Conservation (phyloP, 1,139 yeast species). For the Sugiyamaella grinbergsii region DNA sequence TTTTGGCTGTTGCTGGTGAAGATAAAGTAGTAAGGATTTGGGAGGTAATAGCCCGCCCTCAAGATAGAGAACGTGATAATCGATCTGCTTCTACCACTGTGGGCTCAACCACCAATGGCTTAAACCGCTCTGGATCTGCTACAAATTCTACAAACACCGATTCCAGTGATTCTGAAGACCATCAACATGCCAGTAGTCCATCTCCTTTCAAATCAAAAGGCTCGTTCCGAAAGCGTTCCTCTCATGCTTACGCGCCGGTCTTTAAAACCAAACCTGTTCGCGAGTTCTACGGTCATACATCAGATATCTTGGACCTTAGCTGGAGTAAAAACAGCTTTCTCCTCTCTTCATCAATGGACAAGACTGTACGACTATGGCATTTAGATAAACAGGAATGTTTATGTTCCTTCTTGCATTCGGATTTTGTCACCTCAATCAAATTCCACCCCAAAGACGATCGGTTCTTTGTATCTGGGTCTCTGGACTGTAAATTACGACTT, state of each 20-base stretch:
- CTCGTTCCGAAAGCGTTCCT: conserved; percentile 11
- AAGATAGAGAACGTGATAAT: conserved; percentile 29
- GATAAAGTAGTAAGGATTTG: conserved; percentile 69
- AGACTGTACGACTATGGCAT: conserved; percentile 84
- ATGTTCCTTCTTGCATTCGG: conserved; percentile 69
- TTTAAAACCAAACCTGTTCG: conserved; percentile 70
- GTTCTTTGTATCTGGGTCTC: conserved; percentile 79
- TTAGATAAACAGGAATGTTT: conserved; percentile 65
- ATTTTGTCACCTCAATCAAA: conserved; percentile 78
- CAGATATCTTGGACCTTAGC: conserved; percentile 69
- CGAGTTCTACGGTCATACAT: conserved; percentile 66
- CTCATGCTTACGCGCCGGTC: conserved; percentile 65
- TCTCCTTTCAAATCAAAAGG: conserved; percentile 19
- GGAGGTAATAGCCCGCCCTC: conserved; percentile 62
- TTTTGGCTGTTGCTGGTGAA: conserved; percentile 80
- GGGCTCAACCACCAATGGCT: neutral
- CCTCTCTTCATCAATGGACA: conserved; percentile 82
- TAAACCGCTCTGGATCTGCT: conserved; percentile 4
- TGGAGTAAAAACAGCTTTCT: conserved; percentile 90
- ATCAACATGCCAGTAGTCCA: conserved; percentile 5
- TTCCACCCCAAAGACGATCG: conserved; percentile 90
- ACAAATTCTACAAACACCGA: conserved; percentile 6
- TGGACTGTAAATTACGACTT: conserved; percentile 74
- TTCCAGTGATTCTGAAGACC: conserved; percentile 26
- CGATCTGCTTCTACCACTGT: neutral